Percentiles rank a stretch among this genome's conserved stretches.
phyloP scores from a whole-genome alignment of 805 yeast species.

The Candida loeiensis region DNA sequence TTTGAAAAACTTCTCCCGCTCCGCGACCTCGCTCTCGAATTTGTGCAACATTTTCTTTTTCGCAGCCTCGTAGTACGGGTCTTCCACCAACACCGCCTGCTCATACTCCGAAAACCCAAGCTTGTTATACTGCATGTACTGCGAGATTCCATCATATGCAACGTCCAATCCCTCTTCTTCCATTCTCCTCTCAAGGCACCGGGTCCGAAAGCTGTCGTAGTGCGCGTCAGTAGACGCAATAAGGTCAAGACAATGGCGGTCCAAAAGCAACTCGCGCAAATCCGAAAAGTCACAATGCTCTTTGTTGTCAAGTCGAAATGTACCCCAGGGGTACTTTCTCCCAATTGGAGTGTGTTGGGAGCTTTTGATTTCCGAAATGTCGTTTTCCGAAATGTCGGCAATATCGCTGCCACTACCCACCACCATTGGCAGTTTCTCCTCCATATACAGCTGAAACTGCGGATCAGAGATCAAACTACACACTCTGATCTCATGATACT shows the following conservation, averaged over 20 bases:
- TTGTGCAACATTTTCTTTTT: slow-evolving; percentile 42
- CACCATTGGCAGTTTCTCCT: slow-evolving; percentile 1
- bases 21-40: slow-evolving; percentile 40
- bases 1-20: slow-evolving; percentile 56
- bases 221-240: slow-evolving; percentile 72
- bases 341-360: slow-evolving; percentile 25
- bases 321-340: slow-evolving; percentile 73
- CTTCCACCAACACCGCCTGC: slow-evolving; percentile 35
- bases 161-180: slow-evolving; percentile 13
- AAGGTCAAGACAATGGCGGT: slow-evolving; percentile 73
- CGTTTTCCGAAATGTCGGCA: background rate
- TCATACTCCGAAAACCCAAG: slow-evolving; percentile 38
- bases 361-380: background rate
- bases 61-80: slow-evolving; percentile 44
- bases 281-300: slow-evolving; percentile 71
- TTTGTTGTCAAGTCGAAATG: slow-evolving; percentile 76
- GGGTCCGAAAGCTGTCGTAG: slow-evolving; percentile 65
- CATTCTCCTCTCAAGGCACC: slow-evolving; percentile 50
- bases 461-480: slow-evolving; percentile 25
- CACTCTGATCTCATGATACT: slow-evolving; percentile 23
- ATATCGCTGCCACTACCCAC: background rate
- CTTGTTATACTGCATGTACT: slow-evolving; percentile 37
- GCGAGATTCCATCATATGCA: slow-evolving; percentile 24
- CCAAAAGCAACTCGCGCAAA: slow-evolving; percentile 62
- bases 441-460: background rate